Evolutionary conservation across 495 filamentous ascomycete genomes (phyloP), one percentile per base, ranked within the genome.

Genomic region (Parathielavia appendiculata): DNA sequence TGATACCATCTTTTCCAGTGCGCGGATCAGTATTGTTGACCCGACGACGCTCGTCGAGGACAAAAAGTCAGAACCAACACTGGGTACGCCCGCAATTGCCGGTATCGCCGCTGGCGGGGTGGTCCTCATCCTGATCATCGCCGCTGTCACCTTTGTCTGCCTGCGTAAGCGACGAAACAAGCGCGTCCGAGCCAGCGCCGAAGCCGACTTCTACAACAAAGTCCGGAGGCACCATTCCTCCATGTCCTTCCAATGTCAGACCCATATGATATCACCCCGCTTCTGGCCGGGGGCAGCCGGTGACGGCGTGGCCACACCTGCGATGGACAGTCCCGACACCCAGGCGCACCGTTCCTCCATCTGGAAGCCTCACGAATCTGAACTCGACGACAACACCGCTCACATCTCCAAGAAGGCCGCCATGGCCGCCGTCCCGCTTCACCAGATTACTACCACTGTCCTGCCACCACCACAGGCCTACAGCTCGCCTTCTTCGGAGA

Each of bases 231-330:
- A 67, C 39, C 60, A 65, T 34, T 79, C 76, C 1, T 70, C 73
- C 14, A 64, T 76, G 34, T 78, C 75, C 10, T 79, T 79, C 64
- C 73, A 75, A 58, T 79, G 77, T 66, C 75, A 76, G 57, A 74
- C 77, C 1, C 72, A 75, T 59, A 60, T 76, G 49, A 66, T 67
- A 20, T 75, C 76, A 2, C 67, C 76, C 0, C 60, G 66, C 11
- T 73, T 76, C 62, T 70, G 71, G 54, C 71, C 74, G 14, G 65
- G 61, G 2, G 58, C 45, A 12, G 56, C 30, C 30, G 53, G 47
- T 11, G 60, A 66, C 22, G 57, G 12, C 14, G 17, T 47, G 13
- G 39, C 57, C 7, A 41, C 63, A 2, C 52, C 54, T 0, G 9
- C 48, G 16, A 32, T 45, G 23, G 47, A 56, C 19, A 30, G 52